phyloP scores from a whole-genome alignment of 2,329 filamentous ascomycete species.

The Penicillium sclerotigenum region DNA sequence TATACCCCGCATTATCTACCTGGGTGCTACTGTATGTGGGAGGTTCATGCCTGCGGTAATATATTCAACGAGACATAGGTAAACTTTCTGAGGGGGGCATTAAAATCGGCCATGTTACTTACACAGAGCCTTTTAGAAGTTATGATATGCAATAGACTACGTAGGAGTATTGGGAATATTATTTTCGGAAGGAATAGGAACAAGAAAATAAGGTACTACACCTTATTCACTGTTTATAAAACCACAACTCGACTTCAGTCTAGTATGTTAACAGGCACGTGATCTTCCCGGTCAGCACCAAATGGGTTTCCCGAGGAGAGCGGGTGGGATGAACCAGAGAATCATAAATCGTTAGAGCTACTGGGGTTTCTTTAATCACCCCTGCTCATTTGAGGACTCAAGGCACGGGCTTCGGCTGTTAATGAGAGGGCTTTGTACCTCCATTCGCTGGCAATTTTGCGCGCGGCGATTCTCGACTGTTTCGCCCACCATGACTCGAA shows the following conservation, averaged over 20 bases:
- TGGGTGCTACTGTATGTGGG: no score
- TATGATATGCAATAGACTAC: no score
- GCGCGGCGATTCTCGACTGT: constrained; percentile 31
- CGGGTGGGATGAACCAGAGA: constrained; percentile 10
- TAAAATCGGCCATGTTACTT: no score
- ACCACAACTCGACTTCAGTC: background rate
- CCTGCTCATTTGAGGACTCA: constrained; percentile 15
- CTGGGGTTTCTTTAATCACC: constrained; percentile 17
- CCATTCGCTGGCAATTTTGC: constrained; percentile 16
- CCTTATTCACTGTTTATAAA: background rate
- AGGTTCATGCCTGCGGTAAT: no score
- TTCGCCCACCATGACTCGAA: constrained; percentile 37
- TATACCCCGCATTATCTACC: background rate
- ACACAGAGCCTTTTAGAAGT: no score
- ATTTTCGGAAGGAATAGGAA: no score
- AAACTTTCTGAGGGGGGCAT: no score
- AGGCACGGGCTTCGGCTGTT: constrained; percentile 20
- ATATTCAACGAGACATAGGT: no score
- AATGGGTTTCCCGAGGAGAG: constrained; percentile 25
- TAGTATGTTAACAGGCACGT: constrained; percentile 11
- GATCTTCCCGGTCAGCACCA: constrained; percentile 17
- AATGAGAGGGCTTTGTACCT: constrained; percentile 30
- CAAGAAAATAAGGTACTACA: no score
- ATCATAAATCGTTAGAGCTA: constrained; percentile 14
- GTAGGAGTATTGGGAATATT: no score